Evolutionary conservation across 2,329 filamentous ascomycete genomes (phyloP), one percentile per base, ranked within the genome.

Genomic region (Akanthomyces uredinophilus): DNA sequence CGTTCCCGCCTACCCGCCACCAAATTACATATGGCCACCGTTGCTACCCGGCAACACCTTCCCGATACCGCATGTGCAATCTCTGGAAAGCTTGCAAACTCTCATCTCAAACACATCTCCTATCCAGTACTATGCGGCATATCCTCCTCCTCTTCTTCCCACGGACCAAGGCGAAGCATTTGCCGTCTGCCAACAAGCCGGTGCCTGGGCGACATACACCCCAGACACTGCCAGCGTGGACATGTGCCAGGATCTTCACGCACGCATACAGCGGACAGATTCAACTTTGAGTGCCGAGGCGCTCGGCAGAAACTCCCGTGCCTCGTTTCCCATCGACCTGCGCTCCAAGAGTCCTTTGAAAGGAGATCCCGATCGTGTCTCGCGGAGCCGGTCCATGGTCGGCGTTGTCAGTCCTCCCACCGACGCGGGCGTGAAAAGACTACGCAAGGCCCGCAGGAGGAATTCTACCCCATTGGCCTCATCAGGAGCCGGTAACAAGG

Each of bases 331-430:
- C 5, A 50, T 44, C 14, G 29, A 54, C 14, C 4, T 22, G n/a
- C 59, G 59, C 14, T 47, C 59, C 41, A 54, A 52, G 18, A 61
- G 32, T 10, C 59, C 59, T 16, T 35, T 27, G 18, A 61, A 50
- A 43, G 41, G 7, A n/a, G 59, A 61, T 11, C 10, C 20, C 24
- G 51, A 61, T 24, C 59, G 51, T 24, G 35, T 22, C 32, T 55
- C 51, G 3, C 59, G 59, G 16, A 29, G 59, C 32, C 59, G 59
- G 11, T 50, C 59, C 43, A 29, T 53, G 5, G n/a, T 47, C 24
- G 50, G 57, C 18, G 41, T 41, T 16, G 59, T 55, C 18, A 41
- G 43, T 2, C 35, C 59, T 13, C 51, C 59, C 16, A n/a, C 43
- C 0, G 59, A 61, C 20, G 43, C 51, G 1, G 51, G 51, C 11